Base-by-base conservation (phyloP, 345 rosid species). In the Zanthoxylum bungeanum region DNA sequence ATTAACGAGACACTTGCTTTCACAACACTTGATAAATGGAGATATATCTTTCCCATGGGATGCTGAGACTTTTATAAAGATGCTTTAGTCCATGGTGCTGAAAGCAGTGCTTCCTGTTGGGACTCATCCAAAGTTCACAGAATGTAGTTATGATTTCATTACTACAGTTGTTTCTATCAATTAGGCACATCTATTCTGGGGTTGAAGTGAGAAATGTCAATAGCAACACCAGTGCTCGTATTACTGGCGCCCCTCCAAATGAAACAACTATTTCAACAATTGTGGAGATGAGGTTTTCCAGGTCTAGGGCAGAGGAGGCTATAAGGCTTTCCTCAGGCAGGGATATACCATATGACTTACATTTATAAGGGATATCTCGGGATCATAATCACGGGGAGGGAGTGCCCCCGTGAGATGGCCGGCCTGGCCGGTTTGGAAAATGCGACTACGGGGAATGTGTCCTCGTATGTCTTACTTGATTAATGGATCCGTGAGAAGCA, bases 261-360 rank as follows among this genome's bases (percentile, higher is more conserved):
- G 98, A 94, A 87, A 79, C 90, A 50, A 30, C 98, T 50, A 90
- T 94, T 80, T 77, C 87, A 67, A 92, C 97, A 53, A 92, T 94
- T 77, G 97, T 80, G 78, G 98, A 94, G 86, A 94, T 94, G 98
- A 97, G 98, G 30, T 94, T 94, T 80, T 73, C 97, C 68, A 88
- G 98, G 80, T 60, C 91, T 50, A 87, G 98, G 81, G 98, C 97
- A 7, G 98, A 94, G 77, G 97, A 94, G 84, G 97, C 98, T 56
- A 75, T 94, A 73, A 86, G 98, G 83, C 98, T n/a, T n/a, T n/a
- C n/a, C n/a, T n/a, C n/a, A n/a, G n/a, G n/a, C n/a, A n/a, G n/a
- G n/a, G n/a, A n/a, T n/a, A n/a, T n/a, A n/a, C n/a, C n/a, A n/a
- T n/a, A n/a, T n/a, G n/a, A n/a, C n/a, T n/a, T n/a, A n/a, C n/a